phyloP scores from a whole-genome alignment of 345 rosid genomes.

The Erysimum cheiranthoides region DNA sequence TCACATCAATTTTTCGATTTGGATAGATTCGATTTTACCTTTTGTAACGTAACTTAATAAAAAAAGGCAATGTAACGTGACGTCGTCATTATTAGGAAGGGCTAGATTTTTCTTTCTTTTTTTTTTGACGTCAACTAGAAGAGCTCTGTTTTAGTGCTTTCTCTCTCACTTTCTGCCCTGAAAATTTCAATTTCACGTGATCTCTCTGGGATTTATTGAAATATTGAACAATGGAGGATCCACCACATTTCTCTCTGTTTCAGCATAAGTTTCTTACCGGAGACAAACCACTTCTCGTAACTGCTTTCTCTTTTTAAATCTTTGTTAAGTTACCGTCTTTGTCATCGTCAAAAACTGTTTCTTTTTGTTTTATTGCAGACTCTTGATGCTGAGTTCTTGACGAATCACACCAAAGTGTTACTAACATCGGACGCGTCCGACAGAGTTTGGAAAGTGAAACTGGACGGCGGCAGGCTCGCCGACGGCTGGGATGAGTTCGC shows the following conservation, averaged over 20 bases:
- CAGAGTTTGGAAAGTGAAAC: slow-evolving; percentile 31
- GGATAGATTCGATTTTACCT: neutral
- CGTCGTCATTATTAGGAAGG: neutral
- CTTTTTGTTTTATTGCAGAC: slow-evolving; percentile 13
- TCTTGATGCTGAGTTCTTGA: slow-evolving; percentile 29
- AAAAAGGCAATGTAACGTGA: neutral
- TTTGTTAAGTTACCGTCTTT: neutral
- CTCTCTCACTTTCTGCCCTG: slow-evolving; percentile 13
- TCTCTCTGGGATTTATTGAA: neutral
- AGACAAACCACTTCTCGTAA: slow-evolving; percentile 34
- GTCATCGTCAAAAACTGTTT: neutral
- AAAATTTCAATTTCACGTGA: neutral
- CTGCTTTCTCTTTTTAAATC: neutral
- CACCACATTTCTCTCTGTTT: slow-evolving; percentile 2
- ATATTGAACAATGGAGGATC: slow-evolving; percentile 32
- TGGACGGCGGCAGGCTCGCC: slow-evolving; percentile 16
- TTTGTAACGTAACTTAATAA: slow-evolving; percentile 5
- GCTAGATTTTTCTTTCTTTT: too few relatives aligned
- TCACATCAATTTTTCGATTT: slow-evolving; percentile 7
- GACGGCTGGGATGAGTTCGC: slow-evolving; percentile 44
- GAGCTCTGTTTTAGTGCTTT: neutral
- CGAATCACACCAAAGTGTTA: slow-evolving; percentile 26
- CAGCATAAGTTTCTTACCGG: slow-evolving; percentile 2
- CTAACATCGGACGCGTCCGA: slow-evolving; percentile 26
- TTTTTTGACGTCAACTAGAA: too few relatives aligned